These are phyloP conservation scores for Brachypodium distachyon DNA, from an alignment of 202 grass and related monocot genomes.

Conservation along the genomic window DNA sequence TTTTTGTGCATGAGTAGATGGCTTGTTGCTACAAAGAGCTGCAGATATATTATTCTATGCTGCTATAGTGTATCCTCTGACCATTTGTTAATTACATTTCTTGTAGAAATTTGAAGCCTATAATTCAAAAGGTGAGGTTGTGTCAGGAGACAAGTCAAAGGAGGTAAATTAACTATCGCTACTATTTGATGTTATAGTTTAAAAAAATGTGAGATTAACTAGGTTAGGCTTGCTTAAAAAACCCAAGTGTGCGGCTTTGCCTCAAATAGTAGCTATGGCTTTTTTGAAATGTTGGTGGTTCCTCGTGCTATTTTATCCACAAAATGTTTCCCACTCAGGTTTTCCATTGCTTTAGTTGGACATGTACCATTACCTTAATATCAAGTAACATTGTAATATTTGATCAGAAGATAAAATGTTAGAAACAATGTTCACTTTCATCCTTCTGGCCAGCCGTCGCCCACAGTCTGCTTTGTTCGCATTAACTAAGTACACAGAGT, in stretches of 20 bases:
- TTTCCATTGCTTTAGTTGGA: background rate
- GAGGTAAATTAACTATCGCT: constrained; percentile 39
- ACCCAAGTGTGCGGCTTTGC: background rate
- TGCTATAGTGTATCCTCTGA: constrained; percentile 5
- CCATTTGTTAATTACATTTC: constrained; percentile 21
- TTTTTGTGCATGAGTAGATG: background rate
- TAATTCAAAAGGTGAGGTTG: constrained; percentile 69
- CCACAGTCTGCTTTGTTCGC: background rate
- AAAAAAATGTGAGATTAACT: constrained; percentile 12
- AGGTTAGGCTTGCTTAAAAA: background rate
- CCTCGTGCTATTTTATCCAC: background rate
- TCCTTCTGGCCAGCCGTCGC: background rate
- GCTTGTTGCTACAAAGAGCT: background rate
- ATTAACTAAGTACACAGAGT: background rate
- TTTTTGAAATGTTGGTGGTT: background rate
- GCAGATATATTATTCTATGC: constrained; percentile 1
- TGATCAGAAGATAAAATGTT: background rate
- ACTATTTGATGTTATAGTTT: background rate
- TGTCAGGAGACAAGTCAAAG: constrained; percentile 91
- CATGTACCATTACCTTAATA: background rate
- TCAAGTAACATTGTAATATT: too few relatives aligned
- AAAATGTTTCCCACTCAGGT: background rate
- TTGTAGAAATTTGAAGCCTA: constrained; percentile 95
- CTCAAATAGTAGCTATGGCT: constrained; percentile 4
- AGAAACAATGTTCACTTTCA: too few relatives aligned